Base-by-base conservation (phyloP, 2,329 filamentous ascomycete genomes). In the Chaetomiaceae sp. region DNA sequence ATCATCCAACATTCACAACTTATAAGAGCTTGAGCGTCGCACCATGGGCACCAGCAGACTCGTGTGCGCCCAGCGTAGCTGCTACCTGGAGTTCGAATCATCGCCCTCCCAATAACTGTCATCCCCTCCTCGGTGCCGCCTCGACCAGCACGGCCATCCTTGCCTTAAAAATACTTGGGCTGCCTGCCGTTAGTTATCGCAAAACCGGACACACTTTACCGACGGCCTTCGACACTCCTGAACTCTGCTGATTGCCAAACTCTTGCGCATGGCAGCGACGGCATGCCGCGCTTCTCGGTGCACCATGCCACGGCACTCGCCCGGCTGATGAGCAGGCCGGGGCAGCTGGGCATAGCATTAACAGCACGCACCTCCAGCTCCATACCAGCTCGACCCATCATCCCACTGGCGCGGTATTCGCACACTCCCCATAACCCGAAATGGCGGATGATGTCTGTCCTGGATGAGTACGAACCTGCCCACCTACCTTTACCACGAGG, bases 361-460 rank as follows among this genome's bases (percentile, higher is more conserved):
- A n/a, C n/a, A n/a, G n/a, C n/a, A n/a, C n/a, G 56, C 54, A 33
- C 54, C 43, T 25, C 49, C 44, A n/a, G n/a, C 25, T 51, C 52
- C 33, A 39, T 53, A 20, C 49, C 23, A 6, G 29, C 20, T 51
- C 44, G 27, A n/a, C 45, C 43, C 27, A 31, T 42, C 45, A 12
- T 50, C 27, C 45, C 49, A 37, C 43, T 22, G 33, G 40, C 39
- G 25, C 53, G 57, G 20, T 52, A 36, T 27, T 57, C 61, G 19
- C 56, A 61, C 31, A 54, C 40, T n/a, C n/a, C n/a, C 42, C 65
- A 66, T 59, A 55, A 66, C 64, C 62, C 64, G 72, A 75, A 77
- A 69, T 86, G 82, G 83, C 76, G 83, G 55, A 82, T 83, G 3
- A 79, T 83, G 47, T 81, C 81, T 54, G 78, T 83, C 22, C 69